Evolutionary conservation across 2,329 filamentous ascomycete genomes (phyloP).

Genomic region (Xylariales sp.): DNA sequence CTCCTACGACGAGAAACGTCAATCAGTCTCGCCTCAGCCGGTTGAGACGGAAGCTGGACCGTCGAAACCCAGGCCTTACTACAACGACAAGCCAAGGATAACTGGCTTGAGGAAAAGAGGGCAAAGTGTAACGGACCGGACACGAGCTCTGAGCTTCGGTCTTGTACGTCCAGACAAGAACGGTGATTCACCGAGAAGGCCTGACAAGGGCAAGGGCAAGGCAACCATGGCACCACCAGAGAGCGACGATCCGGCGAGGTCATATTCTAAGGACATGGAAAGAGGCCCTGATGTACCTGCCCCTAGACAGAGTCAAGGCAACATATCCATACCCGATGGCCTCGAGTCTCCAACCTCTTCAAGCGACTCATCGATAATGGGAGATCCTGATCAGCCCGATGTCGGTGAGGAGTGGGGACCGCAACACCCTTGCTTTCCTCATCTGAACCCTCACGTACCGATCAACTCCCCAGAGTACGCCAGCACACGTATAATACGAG

Average conservation of each 20-base stretch:
- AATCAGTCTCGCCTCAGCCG: constrained; percentile 24
- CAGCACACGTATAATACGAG: constrained; percentile 83
- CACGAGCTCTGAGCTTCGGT: constrained; percentile 25
- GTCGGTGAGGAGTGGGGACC: constrained; percentile 85
- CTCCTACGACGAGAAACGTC: constrained; percentile 48
- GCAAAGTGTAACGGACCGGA: no score
- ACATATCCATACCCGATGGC: constrained; percentile 43
- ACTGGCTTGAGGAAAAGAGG: constrained; percentile 21
- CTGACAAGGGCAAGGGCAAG: constrained; percentile 49
- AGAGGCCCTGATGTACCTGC: constrained; percentile 44
- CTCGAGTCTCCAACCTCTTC: constrained; percentile 53
- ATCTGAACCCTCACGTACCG: constrained; percentile 87
- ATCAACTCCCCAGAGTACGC: constrained; percentile 67
- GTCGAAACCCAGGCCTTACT: constrained; percentile 16
- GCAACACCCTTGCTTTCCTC: constrained; percentile 89
- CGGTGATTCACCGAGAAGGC: constrained; percentile 19
- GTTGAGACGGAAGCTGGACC: constrained; percentile 20
- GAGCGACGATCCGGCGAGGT: constrained; percentile 28
- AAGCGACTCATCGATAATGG: constrained; percentile 57
- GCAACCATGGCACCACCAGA: constrained; percentile 38
- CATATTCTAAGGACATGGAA: constrained; percentile 50
- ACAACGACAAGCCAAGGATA: constrained; percentile 14
- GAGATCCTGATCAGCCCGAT: constrained; percentile 57
- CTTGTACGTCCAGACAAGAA: constrained; percentile 19
- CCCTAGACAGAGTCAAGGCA: constrained; percentile 38